These are phyloP conservation scores for Bacterosira constricta DNA, from an alignment of 108 stramenopile genomes.

Conservation along the genomic window DNA sequence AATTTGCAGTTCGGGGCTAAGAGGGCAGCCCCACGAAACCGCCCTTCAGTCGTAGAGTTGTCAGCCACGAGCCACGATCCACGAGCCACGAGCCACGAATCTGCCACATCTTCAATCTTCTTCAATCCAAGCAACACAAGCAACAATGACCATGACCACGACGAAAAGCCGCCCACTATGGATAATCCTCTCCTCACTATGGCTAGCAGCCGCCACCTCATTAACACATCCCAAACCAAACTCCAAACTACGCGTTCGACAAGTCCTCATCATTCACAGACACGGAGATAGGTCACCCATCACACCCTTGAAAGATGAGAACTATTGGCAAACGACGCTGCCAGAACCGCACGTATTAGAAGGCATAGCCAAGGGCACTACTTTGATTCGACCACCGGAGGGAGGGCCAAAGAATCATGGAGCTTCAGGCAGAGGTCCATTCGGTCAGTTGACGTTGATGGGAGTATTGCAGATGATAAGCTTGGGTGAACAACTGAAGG, in stretches of 20 bases:
- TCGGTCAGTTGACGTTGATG: slow-evolving; percentile 78
- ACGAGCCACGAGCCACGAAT: too few relatives aligned
- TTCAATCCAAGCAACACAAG: too few relatives aligned
- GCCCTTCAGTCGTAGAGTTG: too few relatives aligned
- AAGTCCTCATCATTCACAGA: slow-evolving; percentile 74
- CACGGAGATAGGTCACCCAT: slow-evolving; percentile 87
- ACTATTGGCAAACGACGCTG: slow-evolving; percentile 61
- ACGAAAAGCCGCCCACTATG: neutral
- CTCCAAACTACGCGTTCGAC: slow-evolving; percentile 21
- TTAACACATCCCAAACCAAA: neutral
- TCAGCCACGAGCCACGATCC: too few relatives aligned
- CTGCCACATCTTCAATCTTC: too few relatives aligned
- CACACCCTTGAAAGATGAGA: slow-evolving; percentile 73
- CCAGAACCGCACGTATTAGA: slow-evolving; percentile 51
- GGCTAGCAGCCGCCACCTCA: neutral
- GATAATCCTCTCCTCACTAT: neutral
- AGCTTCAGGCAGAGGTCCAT: slow-evolving; percentile 66
- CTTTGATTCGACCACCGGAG: slow-evolving; percentile 26
- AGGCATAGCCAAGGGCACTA: slow-evolving; percentile 54
- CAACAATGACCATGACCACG: neutral
- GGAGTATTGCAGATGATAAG: slow-evolving; percentile 80
- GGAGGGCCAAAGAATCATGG: slow-evolving; percentile 32
- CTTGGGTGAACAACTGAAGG: slow-evolving; percentile 63
- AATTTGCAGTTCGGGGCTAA: too few relatives aligned
- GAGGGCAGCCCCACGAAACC: too few relatives aligned